A percentile compares a stretch with the other conserved stretches of the same genome.
phyloP scores from a whole-genome alignment of 139 green algal species.

The Asterochloris erici region DNA sequence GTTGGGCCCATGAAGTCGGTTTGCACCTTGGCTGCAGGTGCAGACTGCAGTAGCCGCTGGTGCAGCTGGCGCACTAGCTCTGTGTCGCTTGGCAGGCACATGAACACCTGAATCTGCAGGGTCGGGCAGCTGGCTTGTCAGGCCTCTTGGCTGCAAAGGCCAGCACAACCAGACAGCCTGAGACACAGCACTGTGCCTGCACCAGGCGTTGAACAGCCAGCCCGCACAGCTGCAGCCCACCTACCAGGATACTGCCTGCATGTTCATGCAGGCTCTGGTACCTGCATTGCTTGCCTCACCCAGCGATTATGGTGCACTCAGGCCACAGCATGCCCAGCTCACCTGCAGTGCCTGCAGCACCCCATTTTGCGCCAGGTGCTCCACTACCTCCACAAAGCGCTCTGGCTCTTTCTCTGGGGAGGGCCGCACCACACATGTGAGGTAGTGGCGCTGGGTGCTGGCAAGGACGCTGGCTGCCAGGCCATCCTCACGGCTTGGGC shows the following conservation, averaged over 20 bases:
- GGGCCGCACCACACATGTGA: constrained; percentile 73
- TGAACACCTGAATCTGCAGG: too few relatives aligned
- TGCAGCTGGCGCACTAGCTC: too few relatives aligned
- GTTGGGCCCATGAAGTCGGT: neutral
- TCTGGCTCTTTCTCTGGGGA: constrained; percentile 79
- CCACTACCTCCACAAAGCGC: constrained; percentile 51
- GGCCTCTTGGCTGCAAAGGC: too few relatives aligned
- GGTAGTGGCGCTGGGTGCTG: constrained; percentile 16
- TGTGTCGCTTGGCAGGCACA: too few relatives aligned
- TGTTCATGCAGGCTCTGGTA: neutral
- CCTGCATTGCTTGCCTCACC: neutral
- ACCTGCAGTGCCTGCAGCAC: neutral
- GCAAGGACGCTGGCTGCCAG: neutral
- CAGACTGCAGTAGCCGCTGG: too few relatives aligned
- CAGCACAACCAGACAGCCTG: too few relatives aligned
- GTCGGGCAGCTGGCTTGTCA: too few relatives aligned
- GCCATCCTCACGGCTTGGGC: neutral
- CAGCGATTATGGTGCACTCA: neutral
- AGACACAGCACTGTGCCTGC: too few relatives aligned
- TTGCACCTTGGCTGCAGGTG: neutral
- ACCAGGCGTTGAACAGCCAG: neutral
- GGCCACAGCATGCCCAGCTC: neutral
- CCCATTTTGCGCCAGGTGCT: neutral
- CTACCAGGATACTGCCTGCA: neutral
- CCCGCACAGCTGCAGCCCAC: neutral